Evolutionary conservation across 768 basidiomycete species (phyloP).

Genomic region (Pseudohyphozyma bogoriensis): DNA sequence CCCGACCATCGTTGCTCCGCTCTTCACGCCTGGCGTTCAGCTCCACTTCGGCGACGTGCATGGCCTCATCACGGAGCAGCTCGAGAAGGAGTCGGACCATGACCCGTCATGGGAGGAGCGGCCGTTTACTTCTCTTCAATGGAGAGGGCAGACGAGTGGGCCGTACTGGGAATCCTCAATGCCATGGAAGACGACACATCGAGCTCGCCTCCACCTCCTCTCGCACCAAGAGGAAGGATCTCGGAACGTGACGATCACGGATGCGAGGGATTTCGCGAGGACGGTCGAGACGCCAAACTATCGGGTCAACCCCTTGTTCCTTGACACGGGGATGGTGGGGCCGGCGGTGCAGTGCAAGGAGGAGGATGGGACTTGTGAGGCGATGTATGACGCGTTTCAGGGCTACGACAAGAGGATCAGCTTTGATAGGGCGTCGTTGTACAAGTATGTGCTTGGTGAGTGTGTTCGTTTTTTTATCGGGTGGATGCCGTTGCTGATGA

Average conservation of each 20-base stretch:
- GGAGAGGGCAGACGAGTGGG: constrained; percentile 43
- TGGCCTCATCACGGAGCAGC: constrained; percentile 32
- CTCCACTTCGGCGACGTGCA: constrained; percentile 33
- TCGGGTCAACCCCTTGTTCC: constrained; percentile 31
- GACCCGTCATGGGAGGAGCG: constrained; percentile 41
- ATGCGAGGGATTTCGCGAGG: constrained; percentile 19
- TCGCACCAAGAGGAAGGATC: constrained; percentile 27
- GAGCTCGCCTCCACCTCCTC: constrained; percentile 32
- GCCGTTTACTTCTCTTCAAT: constrained; percentile 39
- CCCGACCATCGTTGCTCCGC: constrained; percentile 28
- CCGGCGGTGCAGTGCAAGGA: constrained; percentile 32
- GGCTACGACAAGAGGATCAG: constrained; percentile 29
- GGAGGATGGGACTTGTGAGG: constrained; percentile 32
- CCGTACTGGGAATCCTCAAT: constrained; percentile 28
- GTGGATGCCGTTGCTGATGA: constrained; percentile 1
- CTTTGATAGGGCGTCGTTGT: constrained; percentile 37
- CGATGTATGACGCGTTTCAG: constrained; percentile 29
- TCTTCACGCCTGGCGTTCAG: constrained; percentile 33
- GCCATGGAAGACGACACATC: constrained; percentile 34
- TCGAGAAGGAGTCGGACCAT: constrained; percentile 31
- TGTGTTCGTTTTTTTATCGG: too few species aligned
- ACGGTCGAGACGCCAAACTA: constrained; percentile 29
- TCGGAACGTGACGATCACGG: constrained; percentile 26
- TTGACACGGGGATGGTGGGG: constrained; percentile 34
- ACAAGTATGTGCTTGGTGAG: constrained; percentile 66